Evolutionary conservation across 306 rosid species (phyloP).

Genomic region (Quercus engelmannii): DNA sequence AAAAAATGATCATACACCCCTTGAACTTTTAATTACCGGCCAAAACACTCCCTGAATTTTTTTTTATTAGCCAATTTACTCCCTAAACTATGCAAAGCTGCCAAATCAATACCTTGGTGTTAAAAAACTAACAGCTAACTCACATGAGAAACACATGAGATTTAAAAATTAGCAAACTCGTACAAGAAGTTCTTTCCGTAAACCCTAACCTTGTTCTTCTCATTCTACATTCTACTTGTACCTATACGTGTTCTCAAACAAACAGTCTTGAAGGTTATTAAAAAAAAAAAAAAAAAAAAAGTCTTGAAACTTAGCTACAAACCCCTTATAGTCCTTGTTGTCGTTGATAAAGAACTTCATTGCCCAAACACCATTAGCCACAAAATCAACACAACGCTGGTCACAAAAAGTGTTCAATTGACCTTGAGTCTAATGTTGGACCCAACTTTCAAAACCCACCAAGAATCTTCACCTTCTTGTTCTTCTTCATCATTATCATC

Average conservation of each 20-base stretch:
- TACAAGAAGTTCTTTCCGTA: slow-evolving; percentile 69
- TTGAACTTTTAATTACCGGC: too few relatives aligned
- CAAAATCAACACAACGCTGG: slow-evolving; percentile 78
- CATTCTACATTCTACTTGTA: slow-evolving; percentile 43
- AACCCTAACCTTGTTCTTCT: slow-evolving; percentile 64
- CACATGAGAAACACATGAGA: too few relatives aligned
- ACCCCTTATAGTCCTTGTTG: slow-evolving; percentile 47
- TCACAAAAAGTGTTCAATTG: slow-evolving; percentile 62
- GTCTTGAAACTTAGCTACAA: slow-evolving; percentile 40
- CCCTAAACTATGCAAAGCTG: fast-evolving
- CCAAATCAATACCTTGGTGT: too few relatives aligned
- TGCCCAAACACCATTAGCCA: slow-evolving; percentile 87
- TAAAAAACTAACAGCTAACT: too few relatives aligned
- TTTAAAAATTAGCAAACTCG: too few relatives aligned
- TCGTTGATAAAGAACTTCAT: slow-evolving; percentile 54
- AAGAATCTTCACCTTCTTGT: slow-evolving; percentile 33
- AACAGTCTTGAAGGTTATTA: slow-evolving; percentile 30
- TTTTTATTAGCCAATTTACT: too few relatives aligned
- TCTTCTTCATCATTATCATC: slow-evolving; percentile 27
- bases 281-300: too few relatives aligned
- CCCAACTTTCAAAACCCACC: slow-evolving; percentile 73
- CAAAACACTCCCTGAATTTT: too few relatives aligned
- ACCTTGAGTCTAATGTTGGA: slow-evolving; percentile 59
- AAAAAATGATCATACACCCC: too few relatives aligned
- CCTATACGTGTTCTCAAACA: slow-evolving; percentile 75